Evolutionary conservation across 1,139 yeast genomes (phyloP).

Genomic region (Candida smagusa): DNA sequence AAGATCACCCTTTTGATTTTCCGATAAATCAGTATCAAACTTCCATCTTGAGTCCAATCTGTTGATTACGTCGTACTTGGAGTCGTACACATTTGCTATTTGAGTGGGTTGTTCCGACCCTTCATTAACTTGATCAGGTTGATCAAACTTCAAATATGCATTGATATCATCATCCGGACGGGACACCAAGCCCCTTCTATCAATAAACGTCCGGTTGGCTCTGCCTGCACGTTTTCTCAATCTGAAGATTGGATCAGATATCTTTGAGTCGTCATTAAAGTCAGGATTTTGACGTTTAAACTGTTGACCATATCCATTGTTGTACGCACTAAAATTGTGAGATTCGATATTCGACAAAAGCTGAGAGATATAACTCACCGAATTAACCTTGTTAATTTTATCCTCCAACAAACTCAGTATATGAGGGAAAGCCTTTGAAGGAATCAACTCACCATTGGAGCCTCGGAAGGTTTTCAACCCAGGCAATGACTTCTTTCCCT

Average conservation of each 20-base stretch:
- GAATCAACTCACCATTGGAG: slow-evolving; percentile 40
- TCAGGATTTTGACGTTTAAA: slow-evolving; percentile 17
- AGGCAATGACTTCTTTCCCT: slow-evolving; percentile 40
- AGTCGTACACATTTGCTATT: slow-evolving; percentile 51
- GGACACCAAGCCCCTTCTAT: slow-evolving; percentile 51
- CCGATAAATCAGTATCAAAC: slow-evolving; percentile 65
- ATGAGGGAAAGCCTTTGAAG: slow-evolving; percentile 43
- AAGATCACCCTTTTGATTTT: slow-evolving; percentile 42
- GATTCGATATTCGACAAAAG: slow-evolving; percentile 43
- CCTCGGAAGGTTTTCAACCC: slow-evolving; percentile 47
- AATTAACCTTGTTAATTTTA: slow-evolving; percentile 22
- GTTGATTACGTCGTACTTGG: slow-evolving; percentile 46
- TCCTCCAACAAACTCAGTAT: slow-evolving; percentile 35
- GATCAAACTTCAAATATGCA: slow-evolving; percentile 33
- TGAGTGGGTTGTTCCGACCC: slow-evolving; percentile 11
- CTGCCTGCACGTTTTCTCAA: slow-evolving; percentile 78
- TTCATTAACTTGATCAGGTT: slow-evolving; percentile 20
- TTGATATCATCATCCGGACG: slow-evolving; percentile 34
- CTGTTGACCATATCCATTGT: slow-evolving; percentile 38
- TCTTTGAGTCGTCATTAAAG: slow-evolving; percentile 22
- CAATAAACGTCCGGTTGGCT: slow-evolving; percentile 67
- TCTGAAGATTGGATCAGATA: slow-evolving; percentile 58
- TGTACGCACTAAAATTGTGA: slow-evolving; percentile 47
- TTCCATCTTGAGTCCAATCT: slow-evolving; percentile 72
- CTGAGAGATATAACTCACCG: slow-evolving; percentile 38